Evolutionary conservation across 768 basidiomycete species (phyloP).

Genomic region (Lactarius vividus): DNA sequence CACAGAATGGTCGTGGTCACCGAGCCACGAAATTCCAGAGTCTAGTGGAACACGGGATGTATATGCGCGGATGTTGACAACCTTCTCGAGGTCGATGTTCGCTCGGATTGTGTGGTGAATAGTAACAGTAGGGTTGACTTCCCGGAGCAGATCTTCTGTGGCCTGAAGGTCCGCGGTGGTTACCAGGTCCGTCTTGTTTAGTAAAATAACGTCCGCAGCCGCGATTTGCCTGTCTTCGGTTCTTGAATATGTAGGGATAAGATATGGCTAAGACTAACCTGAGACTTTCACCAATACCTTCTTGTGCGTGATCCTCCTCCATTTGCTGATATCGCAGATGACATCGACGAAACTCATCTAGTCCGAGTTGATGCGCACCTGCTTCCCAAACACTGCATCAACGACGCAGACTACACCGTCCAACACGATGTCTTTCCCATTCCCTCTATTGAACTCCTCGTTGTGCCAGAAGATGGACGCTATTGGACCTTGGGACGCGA

Average conservation of each 20-base stretch:
- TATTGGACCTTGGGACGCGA: slow-evolving; percentile 59
- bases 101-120: slow-evolving; percentile 70
- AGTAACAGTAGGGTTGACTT: slow-evolving; percentile 77
- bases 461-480: slow-evolving; percentile 87
- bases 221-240: slow-evolving; percentile 76
- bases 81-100: slow-evolving; percentile 65
- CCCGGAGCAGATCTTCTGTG: slow-evolving; percentile 61
- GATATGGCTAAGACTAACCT: slow-evolving; percentile 45
- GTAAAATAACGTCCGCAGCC: slow-evolving; percentile 82
- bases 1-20: slow-evolving; percentile 38
- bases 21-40: slow-evolving; percentile 15
- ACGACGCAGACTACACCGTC: slow-evolving; percentile 94
- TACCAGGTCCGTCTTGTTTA: slow-evolving; percentile 90
- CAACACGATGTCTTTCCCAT: slow-evolving; percentile 66
- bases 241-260: slow-evolving; percentile 2
- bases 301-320: slow-evolving; percentile 66
- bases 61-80: slow-evolving; percentile 84
- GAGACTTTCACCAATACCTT: slow-evolving; percentile 73
- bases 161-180: slow-evolving; percentile 41
- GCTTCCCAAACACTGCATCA: slow-evolving; percentile 76
- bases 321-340: slow-evolving; percentile 61
- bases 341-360: neutral
- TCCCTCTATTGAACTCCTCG: slow-evolving; percentile 70
- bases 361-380: slow-evolving; percentile 36
- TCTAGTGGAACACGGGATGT: slow-evolving; percentile 45